phyloP scores from a whole-genome alignment of 2,329 filamentous ascomycete genomes.

The Penicillium capsulatum region DNA sequence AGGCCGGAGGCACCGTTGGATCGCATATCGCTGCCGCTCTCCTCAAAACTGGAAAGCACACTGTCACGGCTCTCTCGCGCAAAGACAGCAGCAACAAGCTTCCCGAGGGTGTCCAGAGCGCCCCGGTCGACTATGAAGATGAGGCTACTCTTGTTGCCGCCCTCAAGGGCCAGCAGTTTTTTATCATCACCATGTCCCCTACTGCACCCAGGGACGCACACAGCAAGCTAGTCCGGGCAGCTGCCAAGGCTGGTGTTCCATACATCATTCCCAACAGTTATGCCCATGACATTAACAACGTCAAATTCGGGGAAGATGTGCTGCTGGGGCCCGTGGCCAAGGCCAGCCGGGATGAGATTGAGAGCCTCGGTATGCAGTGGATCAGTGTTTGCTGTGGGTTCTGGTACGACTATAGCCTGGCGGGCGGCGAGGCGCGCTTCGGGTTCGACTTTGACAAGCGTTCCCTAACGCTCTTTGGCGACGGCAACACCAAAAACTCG shows the following conservation, averaged over 20 bases:
- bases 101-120: slow-evolving; percentile 44
- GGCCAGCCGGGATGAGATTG: slow-evolving; percentile 37
- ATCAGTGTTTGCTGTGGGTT: slow-evolving; percentile 47
- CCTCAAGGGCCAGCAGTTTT: slow-evolving; percentile 53
- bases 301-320: slow-evolving; percentile 32
- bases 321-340: slow-evolving; percentile 31
- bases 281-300: slow-evolving; percentile 30
- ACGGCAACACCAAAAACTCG: slow-evolving; percentile 12
- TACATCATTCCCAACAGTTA: slow-evolving; percentile 55
- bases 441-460: slow-evolving; percentile 50
- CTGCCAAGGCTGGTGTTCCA: slow-evolving; percentile 52
- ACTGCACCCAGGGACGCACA: slow-evolving; percentile 47
- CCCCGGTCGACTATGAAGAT: slow-evolving; percentile 49
- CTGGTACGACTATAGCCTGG: slow-evolving; percentile 54
- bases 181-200: slow-evolving; percentile 53
- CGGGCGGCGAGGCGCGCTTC: slow-evolving; percentile 33
- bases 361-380: slow-evolving; percentile 43
- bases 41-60: slow-evolving; percentile 48
- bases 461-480: slow-evolving; percentile 48
- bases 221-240: slow-evolving; percentile 51
- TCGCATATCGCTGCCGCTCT: slow-evolving; percentile 33
- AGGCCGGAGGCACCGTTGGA: slow-evolving; percentile 38
- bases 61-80: slow-evolving; percentile 51
- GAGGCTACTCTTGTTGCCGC: slow-evolving; percentile 46
- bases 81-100: slow-evolving; percentile 40